Conservation (phyloP, 2,329 filamentous ascomycete species). For the Scedosporium boydii region DNA sequence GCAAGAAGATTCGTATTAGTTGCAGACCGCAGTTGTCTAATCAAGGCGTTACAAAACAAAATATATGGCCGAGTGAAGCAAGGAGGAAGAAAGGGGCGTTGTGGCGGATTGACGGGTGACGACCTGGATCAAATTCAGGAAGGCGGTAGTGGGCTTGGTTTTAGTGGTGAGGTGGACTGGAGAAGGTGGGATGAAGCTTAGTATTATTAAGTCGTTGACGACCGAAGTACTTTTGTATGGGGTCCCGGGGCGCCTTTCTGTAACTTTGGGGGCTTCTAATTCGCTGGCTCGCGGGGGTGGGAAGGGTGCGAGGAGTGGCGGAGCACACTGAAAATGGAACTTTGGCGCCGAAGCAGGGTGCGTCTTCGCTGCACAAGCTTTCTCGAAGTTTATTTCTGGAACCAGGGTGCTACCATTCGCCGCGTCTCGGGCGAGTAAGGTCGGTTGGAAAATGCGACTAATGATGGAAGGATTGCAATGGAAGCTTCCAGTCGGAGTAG, state of each 20-base stretch:
- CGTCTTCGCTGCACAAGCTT: not conserved
- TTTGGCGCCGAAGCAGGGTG: not conserved
- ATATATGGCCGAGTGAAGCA: not conserved
- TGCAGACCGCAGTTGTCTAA: too few relatives aligned
- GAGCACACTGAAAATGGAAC: not conserved
- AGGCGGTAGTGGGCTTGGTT: not conserved
- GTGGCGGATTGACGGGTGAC: not conserved
- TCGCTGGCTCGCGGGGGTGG: not conserved
- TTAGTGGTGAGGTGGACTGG: not conserved
- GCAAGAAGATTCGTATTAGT: not conserved
- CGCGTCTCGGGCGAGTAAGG: too few relatives aligned
- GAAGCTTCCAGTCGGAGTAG: not conserved
- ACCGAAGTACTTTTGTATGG: not conserved
- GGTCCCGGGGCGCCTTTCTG: not conserved
- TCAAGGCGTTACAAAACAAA: too few relatives aligned
- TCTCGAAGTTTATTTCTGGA: not conserved
- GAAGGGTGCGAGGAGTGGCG: not conserved
- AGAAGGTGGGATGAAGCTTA: constrained; percentile 1
- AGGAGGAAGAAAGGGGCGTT: not conserved
- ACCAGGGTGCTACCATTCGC: not conserved
- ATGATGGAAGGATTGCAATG: not conserved
- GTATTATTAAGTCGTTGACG: not conserved
- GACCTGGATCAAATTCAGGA: not conserved
- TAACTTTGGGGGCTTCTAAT: not conserved
- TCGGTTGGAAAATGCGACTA: too few relatives aligned